Evolutionary conservation across 2,329 filamentous ascomycete genomes (phyloP).

Genomic region (Fusarium xylarioides): DNA sequence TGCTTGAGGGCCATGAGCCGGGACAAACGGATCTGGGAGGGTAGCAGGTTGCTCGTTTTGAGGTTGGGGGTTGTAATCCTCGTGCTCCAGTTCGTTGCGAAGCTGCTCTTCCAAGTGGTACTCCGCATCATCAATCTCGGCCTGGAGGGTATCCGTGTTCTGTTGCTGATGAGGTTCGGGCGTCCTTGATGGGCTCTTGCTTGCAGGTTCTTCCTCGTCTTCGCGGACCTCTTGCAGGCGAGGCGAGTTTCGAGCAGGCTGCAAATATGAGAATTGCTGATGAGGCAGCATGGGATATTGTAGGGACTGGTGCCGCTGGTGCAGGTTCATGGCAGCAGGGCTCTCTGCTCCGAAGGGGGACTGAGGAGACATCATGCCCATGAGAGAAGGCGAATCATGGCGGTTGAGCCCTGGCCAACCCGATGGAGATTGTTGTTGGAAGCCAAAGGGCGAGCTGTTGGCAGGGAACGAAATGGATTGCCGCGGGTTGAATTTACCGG

Average conservation of each 20-base stretch:
- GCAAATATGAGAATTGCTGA: slow-evolving; percentile 64
- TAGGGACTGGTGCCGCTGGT: slow-evolving; percentile 68
- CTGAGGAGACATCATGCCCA: slow-evolving; percentile 68
- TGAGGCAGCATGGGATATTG: slow-evolving; percentile 66
- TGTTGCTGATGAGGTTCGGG: slow-evolving; percentile 59
- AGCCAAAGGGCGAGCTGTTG: slow-evolving; percentile 72
- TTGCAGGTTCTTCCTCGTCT: slow-evolving; percentile 69
- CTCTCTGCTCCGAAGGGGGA: slow-evolving; percentile 69
- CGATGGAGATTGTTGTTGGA: slow-evolving; percentile 68
- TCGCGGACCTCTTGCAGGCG: slow-evolving; percentile 78
- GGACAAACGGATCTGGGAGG: slow-evolving; percentile 38
- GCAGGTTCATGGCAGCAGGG: slow-evolving; percentile 54
- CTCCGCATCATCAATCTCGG: slow-evolving; percentile 85
- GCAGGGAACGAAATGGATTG: slow-evolving; percentile 76
- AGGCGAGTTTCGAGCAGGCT: slow-evolving; percentile 65
- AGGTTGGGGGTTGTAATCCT: slow-evolving; percentile 76
- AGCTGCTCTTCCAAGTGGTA: slow-evolving; percentile 85
- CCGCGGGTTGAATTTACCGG: slow-evolving; percentile 71
- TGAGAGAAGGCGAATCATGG: slow-evolving; percentile 71
- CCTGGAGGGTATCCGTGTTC: slow-evolving; percentile 77
- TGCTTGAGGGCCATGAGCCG: slow-evolving; percentile 53
- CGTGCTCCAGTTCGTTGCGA: slow-evolving; percentile 80
- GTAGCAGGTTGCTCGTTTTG: slow-evolving; percentile 42
- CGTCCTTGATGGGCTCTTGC: slow-evolving; percentile 63
- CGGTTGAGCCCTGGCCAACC: slow-evolving; percentile 65